phyloP scores from a whole-genome alignment of 2,329 filamentous ascomycete genomes.

The Phoma sp. region DNA sequence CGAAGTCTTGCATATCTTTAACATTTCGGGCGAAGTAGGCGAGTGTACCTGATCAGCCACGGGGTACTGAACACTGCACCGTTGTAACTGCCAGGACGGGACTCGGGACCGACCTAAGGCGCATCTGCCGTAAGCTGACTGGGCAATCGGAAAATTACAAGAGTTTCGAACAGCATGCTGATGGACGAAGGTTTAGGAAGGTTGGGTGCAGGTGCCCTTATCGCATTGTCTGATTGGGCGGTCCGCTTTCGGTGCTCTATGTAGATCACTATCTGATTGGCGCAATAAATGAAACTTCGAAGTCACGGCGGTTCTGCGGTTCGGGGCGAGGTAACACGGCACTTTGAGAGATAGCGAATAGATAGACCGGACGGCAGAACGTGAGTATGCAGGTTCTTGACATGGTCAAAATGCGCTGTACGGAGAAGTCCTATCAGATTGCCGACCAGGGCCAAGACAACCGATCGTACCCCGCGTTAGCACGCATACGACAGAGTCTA shows the following conservation, averaged over 20 bases:
- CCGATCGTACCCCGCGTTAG: slow-evolving; percentile 16
- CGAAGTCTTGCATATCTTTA: slow-evolving; percentile 24
- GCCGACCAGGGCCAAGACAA: slow-evolving; percentile 1
- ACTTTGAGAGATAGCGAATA: slow-evolving; percentile 29
- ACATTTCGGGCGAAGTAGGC: slow-evolving; percentile 20
- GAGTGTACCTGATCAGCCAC: slow-evolving; percentile 30
- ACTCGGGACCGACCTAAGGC: slow-evolving; percentile 37
- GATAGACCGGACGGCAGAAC: slow-evolving; percentile 21
- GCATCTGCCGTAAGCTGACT: slow-evolving; percentile 24
- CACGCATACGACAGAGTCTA: background rate
- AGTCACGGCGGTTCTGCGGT: slow-evolving; percentile 26
- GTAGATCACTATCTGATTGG: slow-evolving; percentile 37
- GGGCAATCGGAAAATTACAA: slow-evolving; percentile 26
- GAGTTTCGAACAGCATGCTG: slow-evolving; percentile 21
- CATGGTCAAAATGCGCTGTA: background rate
- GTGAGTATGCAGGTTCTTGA: slow-evolving; percentile 22
- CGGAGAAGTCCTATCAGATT: slow-evolving; percentile 8
- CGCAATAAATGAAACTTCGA: slow-evolving; percentile 22
- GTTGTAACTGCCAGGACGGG: slow-evolving; percentile 36
- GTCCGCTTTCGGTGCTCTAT: slow-evolving; percentile 16
- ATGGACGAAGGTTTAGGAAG: slow-evolving; percentile 13
- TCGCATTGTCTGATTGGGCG: slow-evolving; percentile 36
- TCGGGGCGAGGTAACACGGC: slow-evolving; percentile 22
- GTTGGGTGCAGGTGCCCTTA: slow-evolving; percentile 35
- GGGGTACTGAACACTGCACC: slow-evolving; percentile 6